A percentile compares a stretch with the other conserved stretches of the same genome.
These are phyloP conservation scores for Globisporangium acanthophoron DNA, from an alignment of 352 stramenopile species.

Conservation along the genomic window DNA sequence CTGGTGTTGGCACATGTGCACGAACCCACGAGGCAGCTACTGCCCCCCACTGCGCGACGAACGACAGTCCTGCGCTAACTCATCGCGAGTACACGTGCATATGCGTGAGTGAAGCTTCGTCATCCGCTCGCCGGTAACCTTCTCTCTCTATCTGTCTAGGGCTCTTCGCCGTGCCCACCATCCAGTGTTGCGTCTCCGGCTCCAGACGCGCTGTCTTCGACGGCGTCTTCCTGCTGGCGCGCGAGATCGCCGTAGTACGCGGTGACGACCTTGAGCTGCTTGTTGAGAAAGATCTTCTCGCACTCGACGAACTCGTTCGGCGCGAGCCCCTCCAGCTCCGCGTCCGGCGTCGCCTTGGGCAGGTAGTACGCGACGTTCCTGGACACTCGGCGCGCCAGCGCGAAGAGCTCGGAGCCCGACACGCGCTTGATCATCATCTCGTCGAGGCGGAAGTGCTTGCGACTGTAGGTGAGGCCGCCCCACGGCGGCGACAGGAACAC, in stretches of 20 bases:
- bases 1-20: no score
- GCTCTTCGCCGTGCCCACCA: no score
- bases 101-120: no score
- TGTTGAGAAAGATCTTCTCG: slow-evolving; percentile 77
- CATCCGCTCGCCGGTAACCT: no score
- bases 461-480: slow-evolving; percentile 78
- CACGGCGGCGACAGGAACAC: slow-evolving; percentile 92
- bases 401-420: slow-evolving; percentile 60
- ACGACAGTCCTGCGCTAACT: no score
- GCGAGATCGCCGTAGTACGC: slow-evolving; percentile 75
- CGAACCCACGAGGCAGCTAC: no score
- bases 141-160: no score
- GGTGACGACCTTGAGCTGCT: slow-evolving; percentile 75
- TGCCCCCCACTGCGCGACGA: no score
- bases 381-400: slow-evolving; percentile 44
- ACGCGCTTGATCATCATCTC: slow-evolving; percentile 62
- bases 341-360: slow-evolving; percentile 53
- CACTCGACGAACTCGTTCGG: slow-evolving; percentile 58
- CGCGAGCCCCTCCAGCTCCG: slow-evolving; percentile 44
- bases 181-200: no score
- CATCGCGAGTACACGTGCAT: no score
- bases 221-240: not conserved
- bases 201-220: no score
- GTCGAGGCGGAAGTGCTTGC: slow-evolving; percentile 47
- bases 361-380: slow-evolving; percentile 84